Conservation (phyloP, 2,329 filamentous ascomycete species). For the Pseudocercospora vitis region DNA sequence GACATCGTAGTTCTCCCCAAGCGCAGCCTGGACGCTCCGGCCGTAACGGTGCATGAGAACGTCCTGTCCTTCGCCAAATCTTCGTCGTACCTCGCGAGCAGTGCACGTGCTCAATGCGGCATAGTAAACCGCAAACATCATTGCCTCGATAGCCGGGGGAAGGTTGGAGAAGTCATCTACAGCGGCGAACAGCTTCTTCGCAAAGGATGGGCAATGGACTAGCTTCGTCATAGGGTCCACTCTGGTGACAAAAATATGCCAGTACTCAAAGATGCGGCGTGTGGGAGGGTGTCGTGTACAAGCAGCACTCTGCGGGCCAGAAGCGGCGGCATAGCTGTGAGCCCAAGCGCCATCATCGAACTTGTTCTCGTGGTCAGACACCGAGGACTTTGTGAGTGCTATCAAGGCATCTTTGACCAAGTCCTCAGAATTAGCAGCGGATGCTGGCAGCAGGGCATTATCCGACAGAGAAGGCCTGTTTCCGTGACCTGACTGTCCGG, state of each 20-base stretch:
- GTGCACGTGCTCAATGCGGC: conserved; percentile 31
- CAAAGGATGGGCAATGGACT: conserved; percentile 32
- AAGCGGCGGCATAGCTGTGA: conserved; percentile 8
- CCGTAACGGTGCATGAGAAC: conserved; percentile 24
- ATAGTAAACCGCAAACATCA: conserved; percentile 32
- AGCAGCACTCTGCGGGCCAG: neutral
- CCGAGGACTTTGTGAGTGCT: conserved; percentile 30
- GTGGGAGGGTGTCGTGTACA: conserved; percentile 21
- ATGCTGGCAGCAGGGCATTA: conserved; percentile 6
- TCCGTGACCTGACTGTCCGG: neutral
- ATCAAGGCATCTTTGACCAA: conserved; percentile 33
- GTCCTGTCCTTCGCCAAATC: conserved; percentile 29
- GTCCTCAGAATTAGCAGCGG: conserved; percentile 22
- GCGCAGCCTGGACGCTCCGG: conserved; percentile 18
- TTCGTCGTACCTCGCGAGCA: conserved; percentile 24
- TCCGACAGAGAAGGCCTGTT: neutral
- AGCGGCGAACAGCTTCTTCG: conserved; percentile 21
- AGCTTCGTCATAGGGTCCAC: conserved; percentile 35
- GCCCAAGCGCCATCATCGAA: conserved; percentile 18
- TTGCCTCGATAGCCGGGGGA: conserved; percentile 19
- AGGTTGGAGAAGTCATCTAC: conserved; percentile 23
- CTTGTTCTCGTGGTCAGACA: conserved; percentile 24
- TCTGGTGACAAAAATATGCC: conserved; percentile 30
- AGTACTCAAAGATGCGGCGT: conserved; percentile 29
- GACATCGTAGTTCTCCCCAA: conserved; percentile 22